Evolutionary conservation across 1,139 yeast genomes (phyloP).

Genomic region (Scheffersomyces illinoinensis): DNA sequence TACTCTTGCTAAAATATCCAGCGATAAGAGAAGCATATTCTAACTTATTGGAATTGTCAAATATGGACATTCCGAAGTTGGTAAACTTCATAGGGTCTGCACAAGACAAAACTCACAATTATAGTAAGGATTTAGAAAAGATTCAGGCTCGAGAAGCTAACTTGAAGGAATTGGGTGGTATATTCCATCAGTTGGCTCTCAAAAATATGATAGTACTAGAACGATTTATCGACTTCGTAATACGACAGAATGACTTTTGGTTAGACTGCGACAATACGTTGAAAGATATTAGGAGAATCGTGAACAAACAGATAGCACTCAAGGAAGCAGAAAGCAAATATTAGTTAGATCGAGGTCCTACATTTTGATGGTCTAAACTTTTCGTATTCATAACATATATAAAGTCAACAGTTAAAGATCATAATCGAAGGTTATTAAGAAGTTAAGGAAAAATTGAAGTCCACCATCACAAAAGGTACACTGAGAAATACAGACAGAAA

Average conservation of each 20-base stretch:
- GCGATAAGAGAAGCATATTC: slow-evolving; percentile 20
- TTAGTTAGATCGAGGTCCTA: slow-evolving; percentile 6
- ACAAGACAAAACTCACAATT: slow-evolving; percentile 19
- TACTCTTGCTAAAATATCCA: slow-evolving; percentile 21
- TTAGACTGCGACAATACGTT: slow-evolving; percentile 16
- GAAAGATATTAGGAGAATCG: slow-evolving; percentile 8
- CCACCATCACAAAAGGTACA: neutral
- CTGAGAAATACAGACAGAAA: neutral
- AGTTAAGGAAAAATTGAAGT: neutral
- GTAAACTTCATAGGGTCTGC: slow-evolving; percentile 20
- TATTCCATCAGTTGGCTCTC: slow-evolving; percentile 23
- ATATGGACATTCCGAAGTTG: slow-evolving; percentile 20
- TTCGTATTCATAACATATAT: neutral
- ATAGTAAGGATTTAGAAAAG: slow-evolving; percentile 10
- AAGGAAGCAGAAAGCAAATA: slow-evolving; percentile 6
- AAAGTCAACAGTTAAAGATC: neutral
- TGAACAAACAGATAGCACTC: slow-evolving; percentile 2
- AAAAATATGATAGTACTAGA: slow-evolving; percentile 34
- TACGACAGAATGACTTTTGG: slow-evolving; percentile 31
- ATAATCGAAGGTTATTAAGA: neutral
- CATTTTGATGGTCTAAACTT: neutral
- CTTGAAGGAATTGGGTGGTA: slow-evolving; percentile 15
- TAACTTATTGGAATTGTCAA: slow-evolving; percentile 21
- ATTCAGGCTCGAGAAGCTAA: slow-evolving; percentile 10
- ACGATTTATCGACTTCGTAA: slow-evolving; percentile 20